Percentiles rank a stretch among this genome's conserved stretches.
phyloP scores from a whole-genome alignment of 2,329 filamentous ascomycete genomes.

The Arthrobotrys sphaeroides region DNA sequence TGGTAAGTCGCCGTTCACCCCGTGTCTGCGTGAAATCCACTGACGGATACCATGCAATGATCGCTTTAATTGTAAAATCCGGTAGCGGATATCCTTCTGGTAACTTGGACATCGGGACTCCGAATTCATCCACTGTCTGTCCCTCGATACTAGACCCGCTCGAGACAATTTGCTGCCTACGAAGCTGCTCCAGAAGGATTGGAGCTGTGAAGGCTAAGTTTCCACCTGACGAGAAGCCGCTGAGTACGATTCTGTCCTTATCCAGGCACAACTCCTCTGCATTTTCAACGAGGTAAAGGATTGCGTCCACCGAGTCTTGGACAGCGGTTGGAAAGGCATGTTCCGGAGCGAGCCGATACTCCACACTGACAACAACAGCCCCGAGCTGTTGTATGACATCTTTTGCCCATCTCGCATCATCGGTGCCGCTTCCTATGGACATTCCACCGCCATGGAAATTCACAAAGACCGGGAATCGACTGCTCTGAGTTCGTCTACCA shows the following conservation, averaged over 20 bases:
- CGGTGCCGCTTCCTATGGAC: constrained; percentile 70
- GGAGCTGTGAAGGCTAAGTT: constrained; percentile 62
- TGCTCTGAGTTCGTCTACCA: background rate
- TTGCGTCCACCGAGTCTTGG: constrained; percentile 72
- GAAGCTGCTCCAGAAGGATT: constrained; percentile 56
- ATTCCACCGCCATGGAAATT: constrained; percentile 76
- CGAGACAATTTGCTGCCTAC: constrained; percentile 30
- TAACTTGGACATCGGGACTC: constrained; percentile 37
- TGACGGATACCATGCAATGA: constrained; percentile 71
- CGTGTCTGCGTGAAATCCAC: constrained; percentile 71
- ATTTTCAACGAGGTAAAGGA: constrained; percentile 69
- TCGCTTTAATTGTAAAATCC: constrained; percentile 63
- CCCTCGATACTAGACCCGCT: background rate
- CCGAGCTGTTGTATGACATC: constrained; percentile 67
- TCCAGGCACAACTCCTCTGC: constrained; percentile 70
- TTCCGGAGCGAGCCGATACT: constrained; percentile 74
- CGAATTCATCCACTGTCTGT: constrained; percentile 29
- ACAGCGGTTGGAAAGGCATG: constrained; percentile 72
- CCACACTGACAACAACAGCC: constrained; percentile 71
- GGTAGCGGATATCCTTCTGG: constrained; percentile 21
- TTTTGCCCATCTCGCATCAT: constrained; percentile 71
- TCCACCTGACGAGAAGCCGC: constrained; percentile 73
- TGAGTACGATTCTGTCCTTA: constrained; percentile 67
- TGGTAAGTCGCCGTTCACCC: constrained; percentile 67
- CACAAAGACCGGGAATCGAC: constrained; percentile 67